Evolutionary conservation across 495 filamentous ascomycete genomes (phyloP).

Genomic region (Delitschia confertaspora): DNA sequence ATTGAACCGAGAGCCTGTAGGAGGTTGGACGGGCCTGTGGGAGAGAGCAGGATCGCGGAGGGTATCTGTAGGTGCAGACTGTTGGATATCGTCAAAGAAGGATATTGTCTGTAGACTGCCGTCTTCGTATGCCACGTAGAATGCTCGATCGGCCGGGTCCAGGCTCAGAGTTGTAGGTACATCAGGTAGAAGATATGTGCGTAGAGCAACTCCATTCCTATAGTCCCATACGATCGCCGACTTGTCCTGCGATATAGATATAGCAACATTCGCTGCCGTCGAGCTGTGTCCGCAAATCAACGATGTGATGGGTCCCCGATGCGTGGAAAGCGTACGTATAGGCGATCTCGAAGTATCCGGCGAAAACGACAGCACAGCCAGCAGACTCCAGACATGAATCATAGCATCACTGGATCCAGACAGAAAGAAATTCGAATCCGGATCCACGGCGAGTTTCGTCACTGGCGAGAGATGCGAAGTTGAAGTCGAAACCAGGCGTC

Average conservation of each 20-base stretch:
- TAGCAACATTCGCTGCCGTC: constrained; percentile 60
- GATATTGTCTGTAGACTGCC: constrained; percentile 74
- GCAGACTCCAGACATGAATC: constrained; percentile 81
- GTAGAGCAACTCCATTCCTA: constrained; percentile 59
- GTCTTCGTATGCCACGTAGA: constrained; percentile 76
- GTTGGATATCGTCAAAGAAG: constrained; percentile 45
- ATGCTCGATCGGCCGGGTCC: constrained; percentile 74
- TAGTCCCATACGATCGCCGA: constrained; percentile 87
- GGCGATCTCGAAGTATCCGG: constrained; percentile 37
- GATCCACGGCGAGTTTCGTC: constrained; percentile 62
- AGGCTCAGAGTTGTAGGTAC: constrained; percentile 62
- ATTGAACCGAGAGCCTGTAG: constrained; percentile 48
- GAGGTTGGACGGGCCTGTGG: constrained; percentile 23
- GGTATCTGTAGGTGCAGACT: constrained; percentile 6
- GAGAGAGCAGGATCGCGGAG: constrained; percentile 21
- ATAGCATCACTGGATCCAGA: constrained; percentile 85
- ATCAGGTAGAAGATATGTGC: constrained; percentile 70
- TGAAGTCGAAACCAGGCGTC: constrained; percentile 78
- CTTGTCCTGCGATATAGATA: constrained; percentile 71
- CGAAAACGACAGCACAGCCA: constrained; percentile 60
- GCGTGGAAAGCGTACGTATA: constrained; percentile 63
- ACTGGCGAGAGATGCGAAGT: constrained; percentile 80
- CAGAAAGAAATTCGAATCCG: constrained; percentile 67
- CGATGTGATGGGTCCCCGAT: constrained; percentile 68
- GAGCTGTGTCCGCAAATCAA: constrained; percentile 58